Evolutionary conservation across 441 rosid genomes (phyloP).

Genomic region (Erodium texanum): DNA sequence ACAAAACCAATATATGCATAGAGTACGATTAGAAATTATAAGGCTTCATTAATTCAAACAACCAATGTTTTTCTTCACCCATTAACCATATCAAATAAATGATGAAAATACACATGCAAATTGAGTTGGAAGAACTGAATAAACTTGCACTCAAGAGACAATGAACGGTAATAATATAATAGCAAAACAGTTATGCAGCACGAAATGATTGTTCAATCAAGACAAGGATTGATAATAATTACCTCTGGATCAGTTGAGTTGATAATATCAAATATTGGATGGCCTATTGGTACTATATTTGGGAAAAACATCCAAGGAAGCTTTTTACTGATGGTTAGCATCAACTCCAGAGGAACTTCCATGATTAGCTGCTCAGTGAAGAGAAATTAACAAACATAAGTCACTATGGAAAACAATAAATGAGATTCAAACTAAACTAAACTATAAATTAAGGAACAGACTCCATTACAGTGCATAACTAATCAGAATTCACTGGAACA

Average conservation of each 20-base stretch:
- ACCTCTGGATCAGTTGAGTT: slow-evolving; percentile 89
- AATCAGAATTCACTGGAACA: not conserved
- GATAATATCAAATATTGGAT: slow-evolving; percentile 84
- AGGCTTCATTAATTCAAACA: not conserved
- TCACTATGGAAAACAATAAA: slow-evolving; percentile 3
- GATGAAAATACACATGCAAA: not conserved
- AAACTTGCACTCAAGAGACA: not conserved
- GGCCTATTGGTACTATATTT: slow-evolving; percentile 72
- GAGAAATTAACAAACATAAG: slow-evolving; percentile 6
- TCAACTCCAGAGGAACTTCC: slow-evolving; percentile 88
- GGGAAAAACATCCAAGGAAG: slow-evolving; percentile 98
- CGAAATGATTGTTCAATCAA: not conserved
- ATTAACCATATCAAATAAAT: slow-evolving; percentile 9
- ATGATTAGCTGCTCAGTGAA: slow-evolving; percentile 53
- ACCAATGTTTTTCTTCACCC: not conserved
- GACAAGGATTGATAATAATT: slow-evolving; percentile 3
- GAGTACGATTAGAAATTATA: not conserved
- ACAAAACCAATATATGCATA: slow-evolving; percentile 7
- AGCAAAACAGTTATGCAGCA: no score
- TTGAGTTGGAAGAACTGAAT: not conserved
- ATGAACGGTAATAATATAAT: no score
- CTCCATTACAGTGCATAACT: not conserved
- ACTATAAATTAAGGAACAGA: not conserved
- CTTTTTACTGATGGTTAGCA: slow-evolving; percentile 76
- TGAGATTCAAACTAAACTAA: slow-evolving; percentile 5